A percentile compares a stretch with the other conserved stretches of the same genome.
These are phyloP conservation scores for Cyberlindnera saturnus DNA, from an alignment of 805 yeast species.

Conservation along the genomic window DNA sequence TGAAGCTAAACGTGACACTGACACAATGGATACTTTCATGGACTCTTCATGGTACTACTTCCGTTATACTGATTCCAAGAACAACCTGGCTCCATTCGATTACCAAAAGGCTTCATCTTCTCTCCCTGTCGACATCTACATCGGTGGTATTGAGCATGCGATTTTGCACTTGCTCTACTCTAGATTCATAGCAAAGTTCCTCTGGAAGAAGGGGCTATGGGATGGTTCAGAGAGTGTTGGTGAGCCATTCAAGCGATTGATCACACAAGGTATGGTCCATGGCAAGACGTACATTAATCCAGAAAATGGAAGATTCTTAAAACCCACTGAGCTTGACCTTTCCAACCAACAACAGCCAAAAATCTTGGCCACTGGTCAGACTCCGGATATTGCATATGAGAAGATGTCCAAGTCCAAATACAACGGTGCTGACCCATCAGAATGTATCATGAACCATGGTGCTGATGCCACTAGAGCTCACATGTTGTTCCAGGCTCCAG, in stretches of 20 bases:
- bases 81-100: slow-evolving; percentile 47
- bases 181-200: slow-evolving; percentile 77
- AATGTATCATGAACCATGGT: slow-evolving; percentile 71
- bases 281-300: slow-evolving; percentile 81
- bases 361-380: slow-evolving; percentile 42
- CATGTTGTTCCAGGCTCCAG: slow-evolving; percentile 86
- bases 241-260: slow-evolving; percentile 76
- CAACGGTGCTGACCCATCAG: slow-evolving; percentile 88
- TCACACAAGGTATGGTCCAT: slow-evolving; percentile 98
- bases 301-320: slow-evolving; percentile 63
- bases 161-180: slow-evolving; percentile 85
- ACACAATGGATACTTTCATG: slow-evolving; percentile 98
- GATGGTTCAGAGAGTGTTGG: slow-evolving; percentile 48
- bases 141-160: slow-evolving; percentile 97
- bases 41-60: slow-evolving; percentile 97
- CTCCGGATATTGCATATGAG: slow-evolving; percentile 60
- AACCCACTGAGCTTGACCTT: slow-evolving; percentile 64
- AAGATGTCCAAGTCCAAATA: slow-evolving; percentile 96
- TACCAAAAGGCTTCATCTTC: slow-evolving; percentile 39
- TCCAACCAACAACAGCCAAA: slow-evolving; percentile 35
- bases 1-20: slow-evolving; percentile 82
- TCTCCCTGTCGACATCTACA: slow-evolving; percentile 84
- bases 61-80: slow-evolving; percentile 73
- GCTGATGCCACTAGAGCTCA: slow-evolving; percentile 95
- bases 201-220: slow-evolving; percentile 65